A percentile compares a stretch with the other conserved stretches of the same genome.
These are phyloP conservation scores for Leccinum longicurvipes DNA, from an alignment of 768 basidiomycete genomes.

Conservation along the genomic window DNA sequence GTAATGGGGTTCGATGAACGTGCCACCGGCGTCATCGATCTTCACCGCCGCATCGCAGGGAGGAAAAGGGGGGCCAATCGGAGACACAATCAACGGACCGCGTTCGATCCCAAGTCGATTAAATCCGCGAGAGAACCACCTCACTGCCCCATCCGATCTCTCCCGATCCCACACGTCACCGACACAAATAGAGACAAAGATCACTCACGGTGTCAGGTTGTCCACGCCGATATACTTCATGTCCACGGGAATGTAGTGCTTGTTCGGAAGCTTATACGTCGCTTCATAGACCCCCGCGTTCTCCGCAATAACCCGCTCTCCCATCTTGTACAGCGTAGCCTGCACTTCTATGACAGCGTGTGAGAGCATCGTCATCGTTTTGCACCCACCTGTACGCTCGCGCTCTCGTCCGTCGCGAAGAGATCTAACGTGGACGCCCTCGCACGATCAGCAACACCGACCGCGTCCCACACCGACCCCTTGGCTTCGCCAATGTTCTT, in stretches of 20 bases:
- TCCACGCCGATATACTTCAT: slow-evolving; percentile 72
- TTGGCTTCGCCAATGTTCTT: slow-evolving; percentile 31
- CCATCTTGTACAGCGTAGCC: slow-evolving; percentile 94
- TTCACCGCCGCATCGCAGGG: slow-evolving; percentile 16
- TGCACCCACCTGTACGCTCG: slow-evolving; percentile 77
- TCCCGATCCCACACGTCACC: slow-evolving; percentile 21
- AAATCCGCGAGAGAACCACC: neutral
- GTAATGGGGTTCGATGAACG: too few relatives aligned
- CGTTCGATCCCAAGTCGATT: neutral
- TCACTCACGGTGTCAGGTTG: slow-evolving; percentile 60
- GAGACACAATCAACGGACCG: neutral
- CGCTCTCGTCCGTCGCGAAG: slow-evolving; percentile 87
- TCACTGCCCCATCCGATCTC: slow-evolving; percentile 5
- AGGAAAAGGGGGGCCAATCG: slow-evolving; percentile 10
- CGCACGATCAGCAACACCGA: slow-evolving; percentile 49
- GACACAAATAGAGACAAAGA: slow-evolving; percentile 7
- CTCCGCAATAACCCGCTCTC: slow-evolving; percentile 62
- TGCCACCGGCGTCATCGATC: slow-evolving; percentile 31
- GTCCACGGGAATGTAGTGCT: slow-evolving; percentile 90
- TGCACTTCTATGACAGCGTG: slow-evolving; percentile 29
- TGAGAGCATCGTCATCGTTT: neutral
- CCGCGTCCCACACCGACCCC: slow-evolving; percentile 60
- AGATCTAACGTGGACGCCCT: slow-evolving; percentile 67
- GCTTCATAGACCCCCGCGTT: slow-evolving; percentile 58
- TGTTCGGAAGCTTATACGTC: slow-evolving; percentile 82